Evolutionary conservation across 495 filamentous ascomycete species (phyloP).

Genomic region (Annulohypoxylon stygium): DNA sequence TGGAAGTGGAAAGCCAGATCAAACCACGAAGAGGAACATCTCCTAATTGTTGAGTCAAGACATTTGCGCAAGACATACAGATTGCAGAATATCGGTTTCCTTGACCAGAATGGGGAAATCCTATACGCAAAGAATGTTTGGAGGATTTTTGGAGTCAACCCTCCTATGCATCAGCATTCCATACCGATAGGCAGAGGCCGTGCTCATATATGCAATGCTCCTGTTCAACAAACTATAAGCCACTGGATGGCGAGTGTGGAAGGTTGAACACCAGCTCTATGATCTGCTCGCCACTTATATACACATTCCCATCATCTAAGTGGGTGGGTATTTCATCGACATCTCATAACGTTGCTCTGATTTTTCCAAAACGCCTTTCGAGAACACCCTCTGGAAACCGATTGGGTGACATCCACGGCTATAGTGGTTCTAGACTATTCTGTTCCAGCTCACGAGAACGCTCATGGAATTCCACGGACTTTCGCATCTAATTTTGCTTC

Average conservation of each 20-base stretch:
- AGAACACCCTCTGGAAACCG: not conserved
- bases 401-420: not conserved
- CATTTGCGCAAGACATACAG: not conserved
- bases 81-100: not conserved
- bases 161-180: not conserved
- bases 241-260: not conserved
- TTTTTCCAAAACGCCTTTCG: not conserved
- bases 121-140: not conserved
- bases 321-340: not conserved
- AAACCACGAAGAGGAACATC: not conserved
- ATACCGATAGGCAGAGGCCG: not conserved
- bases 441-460: not conserved
- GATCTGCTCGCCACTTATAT: not conserved
- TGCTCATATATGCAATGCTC: not conserved
- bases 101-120: not conserved
- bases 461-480: not conserved
- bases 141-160: not conserved
- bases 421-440: constrained; percentile 6
- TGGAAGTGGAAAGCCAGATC: not conserved
- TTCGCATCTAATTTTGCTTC: constrained; percentile 6
- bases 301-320: not conserved
- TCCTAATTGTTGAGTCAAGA: not conserved
- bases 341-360: not conserved
- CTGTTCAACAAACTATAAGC: not conserved
- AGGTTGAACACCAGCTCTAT: not conserved